Conservation (phyloP, 805 yeast species). For the Sungouiozyma ichnusensis region DNA sequence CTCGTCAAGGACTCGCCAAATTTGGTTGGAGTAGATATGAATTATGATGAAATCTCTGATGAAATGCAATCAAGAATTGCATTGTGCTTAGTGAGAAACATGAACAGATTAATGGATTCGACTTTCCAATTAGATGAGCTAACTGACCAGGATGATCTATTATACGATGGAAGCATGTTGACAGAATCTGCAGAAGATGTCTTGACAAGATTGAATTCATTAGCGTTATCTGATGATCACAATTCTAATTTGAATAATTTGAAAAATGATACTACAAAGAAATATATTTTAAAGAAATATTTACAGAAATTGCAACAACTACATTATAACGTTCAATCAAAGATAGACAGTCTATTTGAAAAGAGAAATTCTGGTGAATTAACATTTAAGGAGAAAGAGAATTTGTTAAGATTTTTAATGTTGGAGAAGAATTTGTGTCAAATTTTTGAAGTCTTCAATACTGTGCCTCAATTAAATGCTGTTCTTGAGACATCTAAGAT, state of each 20-base stretch:
- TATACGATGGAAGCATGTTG: constrained; percentile 65
- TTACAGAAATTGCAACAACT: constrained; percentile 32
- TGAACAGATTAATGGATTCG: constrained; percentile 46
- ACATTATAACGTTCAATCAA: constrained; percentile 33
- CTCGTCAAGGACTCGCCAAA: constrained; percentile 54
- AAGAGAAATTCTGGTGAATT: constrained; percentile 47
- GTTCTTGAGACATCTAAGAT: constrained; percentile 4
- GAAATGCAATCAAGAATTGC: constrained; percentile 63
- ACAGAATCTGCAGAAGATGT: constrained; percentile 64
- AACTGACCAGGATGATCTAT: constrained; percentile 42
- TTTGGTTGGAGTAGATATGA: constrained; percentile 58
- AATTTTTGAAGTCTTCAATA: constrained; percentile 30
- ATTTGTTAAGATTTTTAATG: constrained; percentile 54
- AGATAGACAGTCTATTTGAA: constrained; percentile 47
- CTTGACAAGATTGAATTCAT: constrained; percentile 32
- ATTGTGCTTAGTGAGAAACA: constrained; percentile 70
- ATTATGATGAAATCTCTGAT: constrained; percentile 48
- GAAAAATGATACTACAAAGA: constrained; percentile 31
- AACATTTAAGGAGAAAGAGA: constrained; percentile 62
- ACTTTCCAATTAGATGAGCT: constrained; percentile 27
- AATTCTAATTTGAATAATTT: constrained; percentile 18
- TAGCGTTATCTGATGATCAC: constrained; percentile 1
- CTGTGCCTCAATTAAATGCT: constrained; percentile 18
- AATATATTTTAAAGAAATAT: constrained; percentile 31
- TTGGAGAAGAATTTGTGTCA: constrained; percentile 62